Percentiles rank a stretch among this genome's conserved stretches.
Evolutionary conservation across 139 green algal genomes (phyloP).

Genomic region (Chlorella sp.): DNA sequence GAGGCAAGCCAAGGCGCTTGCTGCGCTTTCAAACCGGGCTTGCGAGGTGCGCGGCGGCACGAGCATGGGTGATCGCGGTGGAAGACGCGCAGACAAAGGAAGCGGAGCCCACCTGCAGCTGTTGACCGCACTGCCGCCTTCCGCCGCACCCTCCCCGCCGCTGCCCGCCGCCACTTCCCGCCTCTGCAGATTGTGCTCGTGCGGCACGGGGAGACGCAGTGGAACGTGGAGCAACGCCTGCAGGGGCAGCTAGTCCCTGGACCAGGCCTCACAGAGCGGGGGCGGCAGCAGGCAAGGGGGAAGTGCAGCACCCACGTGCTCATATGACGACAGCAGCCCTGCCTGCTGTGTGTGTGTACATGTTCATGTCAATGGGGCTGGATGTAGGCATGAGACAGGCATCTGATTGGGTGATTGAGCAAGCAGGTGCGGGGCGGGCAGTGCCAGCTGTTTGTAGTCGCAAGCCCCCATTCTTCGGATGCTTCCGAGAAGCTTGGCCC

Average conservation of each 20-base stretch:
- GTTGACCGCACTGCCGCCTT: too few species aligned
- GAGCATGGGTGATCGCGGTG: background rate
- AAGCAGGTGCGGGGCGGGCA: too few species aligned
- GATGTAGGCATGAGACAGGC: background rate
- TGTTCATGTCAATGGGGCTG: too few species aligned
- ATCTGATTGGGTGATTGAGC: background rate
- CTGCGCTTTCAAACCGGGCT: background rate
- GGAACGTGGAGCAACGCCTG: slow-evolving; percentile 39
- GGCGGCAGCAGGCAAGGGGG: background rate
- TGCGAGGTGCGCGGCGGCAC: background rate
- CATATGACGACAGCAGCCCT: background rate
- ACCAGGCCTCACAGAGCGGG: slow-evolving; percentile 26
- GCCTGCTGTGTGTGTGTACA: too few species aligned
- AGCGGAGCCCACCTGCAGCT: too few species aligned
- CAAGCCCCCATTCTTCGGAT: too few species aligned
- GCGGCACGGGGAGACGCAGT: slow-evolving; percentile 43
- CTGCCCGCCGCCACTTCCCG: background rate
- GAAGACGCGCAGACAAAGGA: too few species aligned
- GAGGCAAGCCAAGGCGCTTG: background rate
- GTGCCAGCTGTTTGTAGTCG: too few species aligned
- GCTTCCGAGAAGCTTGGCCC: too few species aligned
- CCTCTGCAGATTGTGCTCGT: slow-evolving; percentile 23
- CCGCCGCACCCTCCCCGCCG: background rate
- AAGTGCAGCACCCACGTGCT: background rate
- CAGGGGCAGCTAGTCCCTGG: slow-evolving; percentile 40